Conservation (phyloP, 495 filamentous ascomycete genomes). For the Beverwykella pulmonaria region DNA sequence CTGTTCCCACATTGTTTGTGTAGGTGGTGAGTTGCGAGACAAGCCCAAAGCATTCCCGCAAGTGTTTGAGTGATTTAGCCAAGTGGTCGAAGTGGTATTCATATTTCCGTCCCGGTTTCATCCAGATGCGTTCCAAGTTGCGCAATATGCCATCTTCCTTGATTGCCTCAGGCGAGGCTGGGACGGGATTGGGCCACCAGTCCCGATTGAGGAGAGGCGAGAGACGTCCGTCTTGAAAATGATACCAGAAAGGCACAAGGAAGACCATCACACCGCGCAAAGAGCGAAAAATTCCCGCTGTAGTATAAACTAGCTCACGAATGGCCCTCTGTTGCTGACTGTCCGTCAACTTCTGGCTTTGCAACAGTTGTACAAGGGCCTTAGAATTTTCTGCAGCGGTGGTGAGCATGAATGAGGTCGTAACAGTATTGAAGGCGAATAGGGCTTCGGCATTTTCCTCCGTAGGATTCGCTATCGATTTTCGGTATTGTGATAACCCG, state of each 20-base stretch:
- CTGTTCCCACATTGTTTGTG: background rate
- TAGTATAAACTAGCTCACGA: background rate
- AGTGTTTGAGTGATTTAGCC: background rate
- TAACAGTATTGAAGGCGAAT: constrained; percentile 21
- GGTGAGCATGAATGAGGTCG: constrained; percentile 7
- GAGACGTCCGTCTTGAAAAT: background rate
- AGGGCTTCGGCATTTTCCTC: constrained; percentile 30
- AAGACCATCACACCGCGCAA: constrained; percentile 14
- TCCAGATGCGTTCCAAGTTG: constrained; percentile 20
- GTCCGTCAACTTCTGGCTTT: background rate
- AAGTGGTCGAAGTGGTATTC: constrained; percentile 24
- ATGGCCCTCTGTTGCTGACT: background rate
- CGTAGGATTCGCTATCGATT: constrained; percentile 8
- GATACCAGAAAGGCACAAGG: constrained; percentile 19
- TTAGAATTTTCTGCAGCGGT: constrained; percentile 21
- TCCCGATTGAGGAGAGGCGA: constrained; percentile 9
- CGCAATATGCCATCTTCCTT: constrained; percentile 18
- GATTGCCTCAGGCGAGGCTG: background rate
- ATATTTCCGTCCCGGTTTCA: constrained; percentile 14
- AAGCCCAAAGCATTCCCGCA: constrained; percentile 24
- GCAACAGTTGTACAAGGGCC: background rate
- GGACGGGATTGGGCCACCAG: constrained; percentile 19
- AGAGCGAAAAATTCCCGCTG: constrained; percentile 1
- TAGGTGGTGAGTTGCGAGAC: constrained; percentile 14
- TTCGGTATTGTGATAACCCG: constrained; percentile 17